These are phyloP conservation scores for Yarrowia deformans DNA, from an alignment of 805 yeast species.

Conservation along the genomic window DNA sequence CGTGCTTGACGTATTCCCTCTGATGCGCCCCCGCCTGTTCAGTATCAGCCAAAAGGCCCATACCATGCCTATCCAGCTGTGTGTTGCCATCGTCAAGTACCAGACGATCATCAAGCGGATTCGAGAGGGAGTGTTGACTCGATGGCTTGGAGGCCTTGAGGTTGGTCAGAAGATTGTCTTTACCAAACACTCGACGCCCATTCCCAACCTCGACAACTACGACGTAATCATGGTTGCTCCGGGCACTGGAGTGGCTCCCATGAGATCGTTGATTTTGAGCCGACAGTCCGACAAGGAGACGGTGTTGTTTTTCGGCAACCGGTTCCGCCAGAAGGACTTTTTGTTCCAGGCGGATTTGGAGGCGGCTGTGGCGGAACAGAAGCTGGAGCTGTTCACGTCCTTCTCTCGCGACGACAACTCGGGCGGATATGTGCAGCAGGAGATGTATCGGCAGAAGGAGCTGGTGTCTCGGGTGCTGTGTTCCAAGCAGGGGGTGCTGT, in stretches of 20 bases:
- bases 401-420: conserved; percentile 55
- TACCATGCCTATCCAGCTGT: conserved; percentile 57
- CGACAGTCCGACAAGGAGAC: conserved; percentile 49
- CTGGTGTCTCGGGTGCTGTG: conserved; percentile 61
- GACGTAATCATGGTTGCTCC: conserved; percentile 74
- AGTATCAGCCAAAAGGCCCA: conserved; percentile 71
- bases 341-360: conserved; percentile 55
- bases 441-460: conserved; percentile 60
- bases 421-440: conserved; percentile 79
- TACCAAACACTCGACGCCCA: conserved; percentile 54
- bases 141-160: conserved; percentile 66
- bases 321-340: conserved; percentile 70
- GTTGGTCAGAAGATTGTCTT: conserved; percentile 61
- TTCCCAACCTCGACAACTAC: conserved; percentile 50
- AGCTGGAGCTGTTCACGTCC: conserved; percentile 54
- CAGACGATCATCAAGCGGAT: conserved; percentile 77
- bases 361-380: conserved; percentile 39
- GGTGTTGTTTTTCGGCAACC: conserved; percentile 75
- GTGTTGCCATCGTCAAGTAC: conserved; percentile 86
- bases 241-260: conserved; percentile 97
- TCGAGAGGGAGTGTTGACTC: conserved; percentile 83
- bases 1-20: conserved; percentile 78
- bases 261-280: conserved; percentile 69
- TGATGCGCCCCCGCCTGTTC: conserved; percentile 79
- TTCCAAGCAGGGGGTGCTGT: conserved; percentile 65